Evolutionary conservation across 192 early-diverging fungal species (phyloP).

Genomic region (Coemansia sp.): DNA sequence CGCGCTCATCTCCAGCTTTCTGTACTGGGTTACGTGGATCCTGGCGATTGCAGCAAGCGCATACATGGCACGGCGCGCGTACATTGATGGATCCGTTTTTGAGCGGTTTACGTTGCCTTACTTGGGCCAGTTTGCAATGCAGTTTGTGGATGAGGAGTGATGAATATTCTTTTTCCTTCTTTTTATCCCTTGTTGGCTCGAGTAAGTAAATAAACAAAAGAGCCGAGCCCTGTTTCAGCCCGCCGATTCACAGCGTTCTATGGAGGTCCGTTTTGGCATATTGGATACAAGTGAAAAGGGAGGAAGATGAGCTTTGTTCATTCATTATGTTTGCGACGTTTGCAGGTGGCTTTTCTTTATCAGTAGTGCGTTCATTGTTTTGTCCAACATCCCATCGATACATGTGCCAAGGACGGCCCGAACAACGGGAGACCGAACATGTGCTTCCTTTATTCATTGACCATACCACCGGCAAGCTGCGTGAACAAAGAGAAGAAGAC

Average conservation of each 20-base stretch:
- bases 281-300: too few relatives aligned
- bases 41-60: conserved; percentile 7
- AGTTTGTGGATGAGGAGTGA: conserved; percentile 72
- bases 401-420: background rate
- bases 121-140: conserved; percentile 62
- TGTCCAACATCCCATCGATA: too few relatives aligned
- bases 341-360: background rate
- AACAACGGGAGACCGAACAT: background rate
- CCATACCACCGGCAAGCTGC: too few relatives aligned
- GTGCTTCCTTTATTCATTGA: too few relatives aligned
- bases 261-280: too few relatives aligned
- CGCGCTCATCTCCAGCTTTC: conserved; percentile 36
- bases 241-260: too few relatives aligned
- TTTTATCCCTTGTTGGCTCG: too few relatives aligned
- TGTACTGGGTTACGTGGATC: conserved; percentile 50
- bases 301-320: background rate
- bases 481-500: too few relatives aligned
- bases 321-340: background rate
- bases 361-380: background rate
- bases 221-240: too few relatives aligned
- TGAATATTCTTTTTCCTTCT: too few relatives aligned
- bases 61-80: conserved; percentile 63
- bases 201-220: too few relatives aligned
- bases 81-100: conserved; percentile 67
- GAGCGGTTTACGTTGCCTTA: conserved; percentile 72